Evolutionary conservation across 2,329 filamentous ascomycete species (phyloP).

Genomic region (Aspergillus sp.): DNA sequence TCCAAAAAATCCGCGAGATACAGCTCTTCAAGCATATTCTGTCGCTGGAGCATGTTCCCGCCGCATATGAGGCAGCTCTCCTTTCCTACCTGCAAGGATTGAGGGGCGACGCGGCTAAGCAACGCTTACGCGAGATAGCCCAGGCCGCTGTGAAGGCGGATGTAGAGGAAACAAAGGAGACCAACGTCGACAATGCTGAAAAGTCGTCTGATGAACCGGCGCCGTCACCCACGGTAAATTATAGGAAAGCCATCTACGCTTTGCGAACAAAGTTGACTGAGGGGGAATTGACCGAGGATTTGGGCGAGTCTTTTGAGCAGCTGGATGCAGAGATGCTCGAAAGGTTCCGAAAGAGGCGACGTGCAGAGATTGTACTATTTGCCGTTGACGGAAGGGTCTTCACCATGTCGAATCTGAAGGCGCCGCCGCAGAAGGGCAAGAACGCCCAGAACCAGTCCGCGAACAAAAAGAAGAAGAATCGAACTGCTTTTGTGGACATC

Average conservation of each 20-base stretch:
- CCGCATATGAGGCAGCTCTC: conserved; percentile 67
- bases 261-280: conserved; percentile 39
- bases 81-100: conserved; percentile 77
- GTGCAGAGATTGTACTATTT: conserved; percentile 41
- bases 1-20: conserved; percentile 91
- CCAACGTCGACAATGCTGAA: background rate
- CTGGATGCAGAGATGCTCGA: conserved; percentile 26
- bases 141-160: conserved; percentile 54
- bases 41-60: conserved; percentile 68
- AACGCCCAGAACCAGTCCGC: conserved; percentile 18
- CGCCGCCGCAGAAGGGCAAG: conserved; percentile 24
- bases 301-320: conserved; percentile 18
- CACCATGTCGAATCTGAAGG: conserved; percentile 24
- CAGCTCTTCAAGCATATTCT: conserved; percentile 81
- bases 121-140: conserved; percentile 65
- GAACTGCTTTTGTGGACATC: conserved; percentile 43
- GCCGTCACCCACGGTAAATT: conserved; percentile 22
- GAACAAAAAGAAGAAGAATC: conserved; percentile 45
- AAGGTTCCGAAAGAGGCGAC: conserved; percentile 35
- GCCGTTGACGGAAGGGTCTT: conserved; percentile 32
- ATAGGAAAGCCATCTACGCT: conserved; percentile 54
- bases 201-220: conserved; percentile 1
- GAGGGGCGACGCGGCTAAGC: conserved; percentile 70
- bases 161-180: conserved; percentile 28
- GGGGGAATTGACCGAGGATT: conserved; percentile 26